Evolutionary conservation across 345 rosid species (phyloP).

Genomic region (Populus nigra): DNA sequence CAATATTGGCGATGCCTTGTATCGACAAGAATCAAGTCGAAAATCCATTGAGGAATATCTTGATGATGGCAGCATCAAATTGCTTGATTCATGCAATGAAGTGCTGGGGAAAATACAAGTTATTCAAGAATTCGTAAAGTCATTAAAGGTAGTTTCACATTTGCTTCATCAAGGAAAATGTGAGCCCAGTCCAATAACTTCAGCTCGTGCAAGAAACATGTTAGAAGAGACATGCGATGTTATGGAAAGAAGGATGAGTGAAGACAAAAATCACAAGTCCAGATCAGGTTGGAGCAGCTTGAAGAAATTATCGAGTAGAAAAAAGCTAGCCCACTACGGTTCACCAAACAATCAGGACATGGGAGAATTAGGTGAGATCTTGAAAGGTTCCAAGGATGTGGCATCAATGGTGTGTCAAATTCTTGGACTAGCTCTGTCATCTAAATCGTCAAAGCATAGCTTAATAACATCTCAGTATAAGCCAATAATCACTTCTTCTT

Average conservation of each 20-base stretch:
- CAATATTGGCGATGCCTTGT: not conserved
- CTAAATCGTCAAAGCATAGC: not conserved
- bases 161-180: not conserved
- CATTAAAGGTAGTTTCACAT: not conserved
- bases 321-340: too few relatives aligned
- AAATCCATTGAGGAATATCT: slow-evolving; percentile 1
- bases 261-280: not conserved
- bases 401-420: not conserved
- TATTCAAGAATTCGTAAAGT: not conserved
- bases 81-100: not conserved
- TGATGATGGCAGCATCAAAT: not conserved
- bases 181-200: not conserved
- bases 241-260: not conserved
- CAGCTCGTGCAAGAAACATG: not conserved
- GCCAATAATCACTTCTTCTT: not conserved
- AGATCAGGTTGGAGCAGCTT: too few relatives aligned
- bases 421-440: not conserved
- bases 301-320: too few relatives aligned
- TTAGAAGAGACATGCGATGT: not conserved
- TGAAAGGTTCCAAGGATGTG: not conserved
- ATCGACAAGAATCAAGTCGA: too few relatives aligned
- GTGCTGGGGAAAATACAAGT: not conserved
- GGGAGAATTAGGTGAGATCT: not conserved
- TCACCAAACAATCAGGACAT: too few relatives aligned
- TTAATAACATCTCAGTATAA: not conserved